Base-by-base conservation (phyloP, 2,329 filamentous ascomycete genomes). In the Venturiaceae sp. region DNA sequence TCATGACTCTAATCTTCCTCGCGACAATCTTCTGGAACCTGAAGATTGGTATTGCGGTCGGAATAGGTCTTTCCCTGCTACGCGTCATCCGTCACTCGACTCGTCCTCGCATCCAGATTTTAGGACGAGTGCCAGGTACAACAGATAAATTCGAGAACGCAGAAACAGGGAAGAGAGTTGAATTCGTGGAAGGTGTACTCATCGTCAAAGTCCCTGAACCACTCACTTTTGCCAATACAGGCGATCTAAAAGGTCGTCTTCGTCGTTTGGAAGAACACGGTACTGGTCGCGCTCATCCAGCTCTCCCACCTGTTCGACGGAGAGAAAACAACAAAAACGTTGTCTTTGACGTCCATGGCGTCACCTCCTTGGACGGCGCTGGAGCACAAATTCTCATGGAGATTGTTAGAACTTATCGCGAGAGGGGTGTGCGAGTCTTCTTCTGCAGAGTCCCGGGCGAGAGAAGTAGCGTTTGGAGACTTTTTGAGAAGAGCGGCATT, bases 141-240 rank as follows among this genome's bases (percentile, higher is more conserved):
- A 71, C 71, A 0, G 83, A 87, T 63, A 84, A 83, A 5, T 96
- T 95, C 66, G 89, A 92, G 63, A 95, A 95, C 66, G 91, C 92
- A 1, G 92, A 86, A 65, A 82, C 88, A 58, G 82, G 86, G 0
- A 84, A 87, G 47, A 80, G 81, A 30, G 79, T 97, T 3, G 92
- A 97, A 69, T 92, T 95, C 66, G 82, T 96, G 57, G 92, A 96
- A 63, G 90, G 92, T 16, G 95, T 89, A 61, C 77, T 99, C 9
- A 96, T 99, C 61, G 90, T 97, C 66, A 97, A 97, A 77, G 97
- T 99, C 58, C 92, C 94, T 0, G 94, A 99, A 69, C 94, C 94
- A 0, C 77, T 99, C 55, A 97, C 92, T 0, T 99, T 99, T 70
- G 92, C 92, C 67, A 99, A 99, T 70, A 97, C 94, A 0, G 94